Conservation (phyloP, 1,284 basidiomycete genomes). For the Trichosporon sp. region DNA sequence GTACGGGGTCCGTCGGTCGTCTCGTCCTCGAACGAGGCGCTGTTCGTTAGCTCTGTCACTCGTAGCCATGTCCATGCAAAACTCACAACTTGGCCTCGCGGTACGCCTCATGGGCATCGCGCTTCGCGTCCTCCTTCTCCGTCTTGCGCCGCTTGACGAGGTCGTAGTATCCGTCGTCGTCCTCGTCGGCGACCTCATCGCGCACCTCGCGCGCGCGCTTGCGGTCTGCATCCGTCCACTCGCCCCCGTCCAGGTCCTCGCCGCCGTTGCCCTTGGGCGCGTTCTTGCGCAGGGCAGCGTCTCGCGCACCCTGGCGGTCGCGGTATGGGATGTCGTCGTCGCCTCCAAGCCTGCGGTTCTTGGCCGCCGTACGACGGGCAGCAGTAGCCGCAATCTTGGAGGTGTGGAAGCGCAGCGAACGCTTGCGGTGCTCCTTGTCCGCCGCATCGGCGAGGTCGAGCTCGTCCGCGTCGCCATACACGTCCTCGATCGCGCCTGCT, state of each 20-base stretch:
- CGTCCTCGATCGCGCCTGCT: constrained; percentile 59
- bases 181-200: constrained; percentile 59
- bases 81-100: constrained; percentile 67
- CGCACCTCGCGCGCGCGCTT: constrained; percentile 57
- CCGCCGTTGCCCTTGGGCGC: constrained; percentile 46
- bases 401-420: constrained; percentile 86
- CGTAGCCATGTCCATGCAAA: neutral
- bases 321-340: constrained; percentile 72
- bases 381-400: constrained; percentile 79
- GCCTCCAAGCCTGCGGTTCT: constrained; percentile 61
- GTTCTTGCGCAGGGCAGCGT: constrained; percentile 58
- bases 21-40: constrained; percentile 62
- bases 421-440: constrained; percentile 78
- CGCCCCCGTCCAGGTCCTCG: constrained; percentile 55
- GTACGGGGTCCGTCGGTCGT: constrained; percentile 68
- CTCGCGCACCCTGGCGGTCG: constrained; percentile 57
- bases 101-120: constrained; percentile 72
- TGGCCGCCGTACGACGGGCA: constrained; percentile 69
- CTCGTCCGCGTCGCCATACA: constrained; percentile 73
- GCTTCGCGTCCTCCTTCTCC: constrained; percentile 74
- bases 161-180: constrained; percentile 77
- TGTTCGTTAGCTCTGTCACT: constrained; percentile 37
- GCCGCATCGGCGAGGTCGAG: constrained; percentile 71
- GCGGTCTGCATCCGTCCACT: constrained; percentile 60
- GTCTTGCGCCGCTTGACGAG: constrained; percentile 75